Evolutionary conservation across 2,329 filamentous ascomycete genomes (phyloP).

Genomic region (Bipolaris bicolor): DNA sequence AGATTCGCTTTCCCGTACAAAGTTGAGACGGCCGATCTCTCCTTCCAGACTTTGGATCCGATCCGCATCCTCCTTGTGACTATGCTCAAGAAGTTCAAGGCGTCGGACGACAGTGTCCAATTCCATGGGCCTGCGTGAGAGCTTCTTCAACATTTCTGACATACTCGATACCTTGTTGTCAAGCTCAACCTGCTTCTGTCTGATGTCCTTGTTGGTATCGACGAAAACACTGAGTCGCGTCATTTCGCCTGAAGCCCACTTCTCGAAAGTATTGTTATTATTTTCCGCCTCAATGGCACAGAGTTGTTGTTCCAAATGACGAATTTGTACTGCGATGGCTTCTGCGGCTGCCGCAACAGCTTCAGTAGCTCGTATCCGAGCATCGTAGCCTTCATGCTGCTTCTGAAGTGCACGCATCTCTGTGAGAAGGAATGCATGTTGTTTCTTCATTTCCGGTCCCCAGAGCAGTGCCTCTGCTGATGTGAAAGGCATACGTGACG

Average conservation of each 20-base stretch:
- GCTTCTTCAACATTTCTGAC: slow-evolving; percentile 15
- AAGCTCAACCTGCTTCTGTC: slow-evolving; percentile 27
- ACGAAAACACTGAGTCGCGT: slow-evolving; percentile 19
- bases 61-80: slow-evolving; percentile 12
- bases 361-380: slow-evolving; percentile 31
- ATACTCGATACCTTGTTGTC: slow-evolving; percentile 17
- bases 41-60: slow-evolving; percentile 17
- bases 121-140: slow-evolving; percentile 4
- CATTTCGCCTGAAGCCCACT: slow-evolving; percentile 25
- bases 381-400: slow-evolving; percentile 24
- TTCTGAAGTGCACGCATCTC: slow-evolving; percentile 47
- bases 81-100: slow-evolving; percentile 22
- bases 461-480: slow-evolving; percentile 46
- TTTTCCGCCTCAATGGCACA: slow-evolving; percentile 33
- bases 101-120: slow-evolving; percentile 14
- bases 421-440: slow-evolving; percentile 44
- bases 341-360: slow-evolving; percentile 22
- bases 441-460: slow-evolving; percentile 50
- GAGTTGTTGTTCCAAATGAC: slow-evolving; percentile 29
- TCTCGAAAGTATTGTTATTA: slow-evolving; percentile 27
- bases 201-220: slow-evolving; percentile 25
- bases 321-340: slow-evolving; percentile 18
- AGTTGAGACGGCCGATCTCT: slow-evolving; percentile 14
- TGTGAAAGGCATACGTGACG: slow-evolving; percentile 25
- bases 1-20: background rate